Evolutionary conservation across 306 rosid genomes (phyloP), one percentile per base, ranked within the genome.

Genomic region (Hippophae rhamnoides): DNA sequence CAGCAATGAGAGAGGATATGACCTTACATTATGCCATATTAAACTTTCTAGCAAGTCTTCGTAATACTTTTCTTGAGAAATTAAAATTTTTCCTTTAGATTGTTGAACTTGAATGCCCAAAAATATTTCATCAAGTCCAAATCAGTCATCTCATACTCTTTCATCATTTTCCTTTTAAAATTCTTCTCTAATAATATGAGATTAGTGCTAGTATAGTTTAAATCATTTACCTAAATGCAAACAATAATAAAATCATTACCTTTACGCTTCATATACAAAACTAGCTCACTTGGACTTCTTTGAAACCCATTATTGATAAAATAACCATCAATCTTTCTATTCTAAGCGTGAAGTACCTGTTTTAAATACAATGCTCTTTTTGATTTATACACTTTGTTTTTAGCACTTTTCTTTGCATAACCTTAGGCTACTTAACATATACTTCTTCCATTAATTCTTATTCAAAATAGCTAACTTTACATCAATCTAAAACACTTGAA

Each of bases 41-140:
- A 43, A 64, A 66, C 0, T 47, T 61, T 41, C 23, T 0, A 47
- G 46, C 40, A 61, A 4, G 10, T 46, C 13, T 46, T 47, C 50
- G 23, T 11, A 8, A 57, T 66, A 56, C 7, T 54, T 57, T 47
- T 64, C 57, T 56, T 31, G 49, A 56, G 43, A 47, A 1, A 56
- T 9, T 9, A 56, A 66, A 5, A 56, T 41, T 47, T 51, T 11
- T 5, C 55, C 57, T 31, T 47, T 11, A 1, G 6, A 8, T 40
- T 66, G 27, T 18, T 57, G 47, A 12, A 43, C 71, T 57, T 66
- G 58, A 10, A 57, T 66, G 48, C 48, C 4, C 8, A 45, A 45
- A 45, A 45, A 45, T 45, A 45, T 45, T 45, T 45, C 11, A 45
- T 45, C 2, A 45, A 12, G 11, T 6, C 48, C 2, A 45, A 12